These are phyloP conservation scores for Globisporangium radiosum DNA, from an alignment of 352 stramenopile genomes.

Conservation along the genomic window DNA sequence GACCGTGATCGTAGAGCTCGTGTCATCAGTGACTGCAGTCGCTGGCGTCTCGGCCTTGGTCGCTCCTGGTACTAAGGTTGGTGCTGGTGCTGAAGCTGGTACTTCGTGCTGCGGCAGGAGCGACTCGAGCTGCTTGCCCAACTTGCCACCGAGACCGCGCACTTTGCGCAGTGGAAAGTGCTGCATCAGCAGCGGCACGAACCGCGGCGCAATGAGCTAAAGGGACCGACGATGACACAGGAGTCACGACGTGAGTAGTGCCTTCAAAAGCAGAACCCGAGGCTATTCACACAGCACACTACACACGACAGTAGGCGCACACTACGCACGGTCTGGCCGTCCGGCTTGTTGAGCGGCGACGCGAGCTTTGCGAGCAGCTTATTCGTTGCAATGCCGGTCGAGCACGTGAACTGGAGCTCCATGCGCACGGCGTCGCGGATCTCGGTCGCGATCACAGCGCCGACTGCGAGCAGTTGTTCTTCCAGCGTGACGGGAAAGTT, in stretches of 20 bases:
- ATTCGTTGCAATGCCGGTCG: slow-evolving; percentile 67
- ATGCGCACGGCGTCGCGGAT: slow-evolving; percentile 59
- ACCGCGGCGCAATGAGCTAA: slow-evolving; percentile 56
- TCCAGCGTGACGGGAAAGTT: slow-evolving; percentile 57
- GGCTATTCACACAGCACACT: too few species aligned
- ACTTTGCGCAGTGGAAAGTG: slow-evolving; percentile 68
- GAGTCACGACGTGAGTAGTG: too few species aligned
- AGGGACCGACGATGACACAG: too few species aligned
- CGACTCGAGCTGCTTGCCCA: slow-evolving; percentile 59
- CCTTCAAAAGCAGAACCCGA: too few species aligned
- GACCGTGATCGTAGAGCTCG: slow-evolving; percentile 20
- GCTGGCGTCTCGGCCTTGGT: slow-evolving; percentile 14
- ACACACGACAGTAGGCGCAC: too few species aligned
- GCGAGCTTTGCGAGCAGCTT: slow-evolving; percentile 77
- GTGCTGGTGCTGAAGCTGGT: slow-evolving; percentile 6
- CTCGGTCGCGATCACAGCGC: slow-evolving; percentile 56
- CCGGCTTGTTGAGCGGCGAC: slow-evolving; percentile 77
- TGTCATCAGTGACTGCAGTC: not conserved
- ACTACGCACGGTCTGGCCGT: slow-evolving; percentile 52
- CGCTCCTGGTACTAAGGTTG: slow-evolving; percentile 2
- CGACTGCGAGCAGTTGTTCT: slow-evolving; percentile 63
- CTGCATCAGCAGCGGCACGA: slow-evolving; percentile 57
- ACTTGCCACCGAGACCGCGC: slow-evolving; percentile 67
- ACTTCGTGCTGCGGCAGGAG: slow-evolving; percentile 42
- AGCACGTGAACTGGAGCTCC: slow-evolving; percentile 74